These are phyloP conservation scores for Candida sojae DNA, from an alignment of 1,139 yeast species.

Conservation along the genomic window DNA sequence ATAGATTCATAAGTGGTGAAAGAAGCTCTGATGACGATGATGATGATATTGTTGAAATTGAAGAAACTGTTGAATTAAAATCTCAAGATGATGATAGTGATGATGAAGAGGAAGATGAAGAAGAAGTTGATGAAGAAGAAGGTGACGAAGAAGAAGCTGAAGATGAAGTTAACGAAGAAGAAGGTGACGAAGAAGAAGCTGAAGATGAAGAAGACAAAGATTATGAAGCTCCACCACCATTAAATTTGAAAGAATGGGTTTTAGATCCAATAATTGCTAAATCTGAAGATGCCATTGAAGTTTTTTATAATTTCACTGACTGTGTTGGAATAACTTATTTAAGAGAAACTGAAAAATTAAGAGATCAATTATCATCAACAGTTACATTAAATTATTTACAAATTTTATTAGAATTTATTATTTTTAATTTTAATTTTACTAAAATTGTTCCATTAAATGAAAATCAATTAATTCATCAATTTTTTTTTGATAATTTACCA, in stretches of 20 bases:
- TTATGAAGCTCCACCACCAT: slow-evolving; percentile 42
- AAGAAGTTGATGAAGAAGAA: slow-evolving; percentile 24
- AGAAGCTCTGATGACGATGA: not conserved
- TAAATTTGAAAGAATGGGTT: slow-evolving; percentile 38
- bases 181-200: slow-evolving; percentile 26
- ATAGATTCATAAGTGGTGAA: slow-evolving; percentile 21
- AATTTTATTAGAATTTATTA: slow-evolving; percentile 37
- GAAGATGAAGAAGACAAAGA: slow-evolving; percentile 30
- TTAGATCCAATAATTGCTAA: slow-evolving; percentile 40
- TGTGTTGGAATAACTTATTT: slow-evolving; percentile 40
- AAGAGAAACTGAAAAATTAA: slow-evolving; percentile 44
- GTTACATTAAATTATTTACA: slow-evolving; percentile 48
- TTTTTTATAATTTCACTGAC: slow-evolving; percentile 39
- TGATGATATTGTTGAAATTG: slow-evolving; percentile 13
- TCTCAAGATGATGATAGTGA: slow-evolving; percentile 10
- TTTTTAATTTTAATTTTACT: slow-evolving; percentile 36
- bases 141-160: slow-evolving; percentile 13
- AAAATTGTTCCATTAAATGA: slow-evolving; percentile 41
- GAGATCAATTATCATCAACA: slow-evolving; percentile 52
- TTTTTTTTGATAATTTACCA: slow-evolving; percentile 36
- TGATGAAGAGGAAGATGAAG: slow-evolving; percentile 17
- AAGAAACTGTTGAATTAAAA: slow-evolving; percentile 18
- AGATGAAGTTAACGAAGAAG: slow-evolving; percentile 24
- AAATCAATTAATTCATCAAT: slow-evolving; percentile 40
- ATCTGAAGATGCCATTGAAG: slow-evolving; percentile 28